Evolutionary conservation across 306 rosid species (phyloP), one percentile per base, ranked within the genome.

Genomic region (Elaeagnus macrophylla): DNA sequence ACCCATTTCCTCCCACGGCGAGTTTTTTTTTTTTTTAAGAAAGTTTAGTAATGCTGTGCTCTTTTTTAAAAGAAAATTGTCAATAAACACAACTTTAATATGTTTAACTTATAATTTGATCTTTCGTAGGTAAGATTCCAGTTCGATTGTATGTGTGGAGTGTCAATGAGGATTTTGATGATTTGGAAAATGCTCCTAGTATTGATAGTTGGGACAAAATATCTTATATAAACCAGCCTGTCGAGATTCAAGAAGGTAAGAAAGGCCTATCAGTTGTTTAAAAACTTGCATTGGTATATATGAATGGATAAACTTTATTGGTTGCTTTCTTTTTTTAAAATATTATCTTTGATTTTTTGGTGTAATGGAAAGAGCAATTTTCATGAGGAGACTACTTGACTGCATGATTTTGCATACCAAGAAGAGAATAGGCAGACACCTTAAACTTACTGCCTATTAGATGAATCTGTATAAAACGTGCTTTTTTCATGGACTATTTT

Each of bases 151-250:
- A 87, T 65, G 56, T 67, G 6, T 75, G 96, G 89, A 72, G 68
- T 63, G 80, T 79, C 43, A 63, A 42, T 48, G 82, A 81, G 47
- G 93, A 80, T 40, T 70, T 84, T 70, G 87, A 77, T 51, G 84
- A 84, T 72, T 74, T 87, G 50, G 95, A 87, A 77, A 83, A 80
- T 63, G 96, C 85, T 48, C 86, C 94, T 9, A 77, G 70, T 60
- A 76, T 87, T 67, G 88, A 80, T 70, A 79, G 69, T 55, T 93
- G 99, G 99, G 96, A 93, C 69, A 81, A 82, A 77, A 77, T 93
- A 61, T 80, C 78, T 0, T 93, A 93, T 56, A 71, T 87, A 69
- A 93, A 87, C 61, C 89, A 84, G 36, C 96, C 95, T 32, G 83
- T 87, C 19, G 89, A 93, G 72, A 65, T 80, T 68, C 77, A 59